Evolutionary conservation across 371 early-diverging fungal species (phyloP).

Genomic region (Mortierella sp.): DNA sequence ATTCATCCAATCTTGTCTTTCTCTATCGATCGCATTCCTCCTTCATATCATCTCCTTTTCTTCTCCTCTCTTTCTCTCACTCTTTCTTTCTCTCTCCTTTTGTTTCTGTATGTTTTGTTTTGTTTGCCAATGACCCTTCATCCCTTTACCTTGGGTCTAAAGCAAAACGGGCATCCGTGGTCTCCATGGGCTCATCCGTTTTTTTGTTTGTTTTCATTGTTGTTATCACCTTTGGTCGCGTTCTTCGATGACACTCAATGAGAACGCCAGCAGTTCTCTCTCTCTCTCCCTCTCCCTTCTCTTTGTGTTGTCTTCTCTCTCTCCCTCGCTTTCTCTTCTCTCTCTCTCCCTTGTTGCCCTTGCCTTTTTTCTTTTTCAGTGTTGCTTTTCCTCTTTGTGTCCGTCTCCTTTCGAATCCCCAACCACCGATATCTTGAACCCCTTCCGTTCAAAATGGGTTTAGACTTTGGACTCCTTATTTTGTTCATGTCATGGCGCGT

Average conservation of each 20-base stretch:
- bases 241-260: neutral
- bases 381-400: neutral
- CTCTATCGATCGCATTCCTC: neutral
- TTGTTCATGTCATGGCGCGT: constrained; percentile 3
- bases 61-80: neutral
- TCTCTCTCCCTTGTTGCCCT: neutral
- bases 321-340: neutral
- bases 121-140: constrained; percentile 5
- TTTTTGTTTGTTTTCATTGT: constrained; percentile 6
- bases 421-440: constrained; percentile 16
- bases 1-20: neutral
- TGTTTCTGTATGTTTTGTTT: neutral
- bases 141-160: constrained; percentile 18
- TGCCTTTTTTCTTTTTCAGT: neutral
- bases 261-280: neutral
- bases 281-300: neutral
- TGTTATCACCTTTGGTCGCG: neutral
- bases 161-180: constrained; percentile 16
- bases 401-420: constrained; percentile 1
- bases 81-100: constrained; percentile 6
- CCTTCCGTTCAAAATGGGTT: constrained; percentile 13
- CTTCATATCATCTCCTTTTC: neutral
- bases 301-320: neutral
- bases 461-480: neutral
- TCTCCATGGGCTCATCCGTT: constrained; percentile 30